These are phyloP conservation scores for Phyllostachys edulis DNA, from an alignment of 176 grass and related monocot species.

Conservation along the genomic window DNA sequence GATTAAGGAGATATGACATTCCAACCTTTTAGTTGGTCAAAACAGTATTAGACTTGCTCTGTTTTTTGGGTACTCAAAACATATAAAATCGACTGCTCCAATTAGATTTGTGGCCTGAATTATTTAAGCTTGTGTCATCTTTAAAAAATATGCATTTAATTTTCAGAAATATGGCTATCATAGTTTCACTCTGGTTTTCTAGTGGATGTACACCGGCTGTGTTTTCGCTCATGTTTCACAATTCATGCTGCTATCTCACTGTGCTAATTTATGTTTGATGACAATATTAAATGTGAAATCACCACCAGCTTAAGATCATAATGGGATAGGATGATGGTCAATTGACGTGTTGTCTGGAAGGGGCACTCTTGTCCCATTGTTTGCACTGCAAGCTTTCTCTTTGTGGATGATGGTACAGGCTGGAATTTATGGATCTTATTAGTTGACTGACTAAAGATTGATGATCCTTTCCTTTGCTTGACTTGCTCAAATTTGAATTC, in stretches of 20 bases:
- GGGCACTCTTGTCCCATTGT: neutral
- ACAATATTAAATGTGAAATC: neutral
- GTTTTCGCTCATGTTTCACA: neutral
- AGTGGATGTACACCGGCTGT: neutral
- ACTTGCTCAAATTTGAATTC: conserved; percentile 5
- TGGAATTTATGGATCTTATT: neutral
- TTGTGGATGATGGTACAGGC: neutral
- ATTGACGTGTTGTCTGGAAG: neutral
- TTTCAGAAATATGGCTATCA: neutral
- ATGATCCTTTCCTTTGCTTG: neutral
- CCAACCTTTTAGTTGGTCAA: conserved; percentile 7
- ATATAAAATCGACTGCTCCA: neutral
- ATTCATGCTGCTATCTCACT: neutral
- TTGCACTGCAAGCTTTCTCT: neutral
- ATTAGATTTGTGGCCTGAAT: neutral
- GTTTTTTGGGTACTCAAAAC: neutral
- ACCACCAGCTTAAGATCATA: neutral
- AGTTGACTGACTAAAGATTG: conserved; percentile 7
- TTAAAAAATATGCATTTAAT: neutral
- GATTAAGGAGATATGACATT: conserved; percentile 22
- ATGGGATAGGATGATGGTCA: neutral
- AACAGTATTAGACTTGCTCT: neutral
- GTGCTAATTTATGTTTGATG: too few species aligned
- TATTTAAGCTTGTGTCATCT: neutral
- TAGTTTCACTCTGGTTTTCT: neutral